phyloP scores from a whole-genome alignment of 495 filamentous ascomycete species.

The Annulohypoxylon maeteangense region DNA sequence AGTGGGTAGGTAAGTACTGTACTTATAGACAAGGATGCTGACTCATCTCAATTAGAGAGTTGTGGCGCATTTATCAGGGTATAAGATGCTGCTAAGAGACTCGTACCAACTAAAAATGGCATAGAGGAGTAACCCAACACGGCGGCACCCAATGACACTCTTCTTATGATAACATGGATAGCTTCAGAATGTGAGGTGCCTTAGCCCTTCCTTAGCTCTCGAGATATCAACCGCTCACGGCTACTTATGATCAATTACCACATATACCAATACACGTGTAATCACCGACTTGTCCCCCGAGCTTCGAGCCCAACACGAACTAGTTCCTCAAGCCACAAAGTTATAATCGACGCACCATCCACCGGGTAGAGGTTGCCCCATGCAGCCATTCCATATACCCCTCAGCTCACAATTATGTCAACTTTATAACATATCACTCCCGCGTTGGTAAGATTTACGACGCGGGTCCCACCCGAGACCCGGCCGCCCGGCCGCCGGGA shows the following conservation, averaged over 20 bases:
- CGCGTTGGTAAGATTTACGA: slow-evolving; percentile 16
- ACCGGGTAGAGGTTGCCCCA: background rate
- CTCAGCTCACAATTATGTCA: slow-evolving; percentile 2
- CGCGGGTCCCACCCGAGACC: slow-evolving; percentile 13
- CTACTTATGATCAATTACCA: slow-evolving; percentile 9
- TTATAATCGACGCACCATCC: background rate
- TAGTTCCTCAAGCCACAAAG: slow-evolving; percentile 11
- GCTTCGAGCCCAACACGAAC: background rate
- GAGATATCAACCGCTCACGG: slow-evolving; percentile 22
- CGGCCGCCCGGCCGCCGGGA: slow-evolving; percentile 15
- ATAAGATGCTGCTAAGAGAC: background rate
- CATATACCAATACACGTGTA: slow-evolving; percentile 26
- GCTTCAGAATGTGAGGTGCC: slow-evolving; percentile 9
- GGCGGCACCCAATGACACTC: slow-evolving; percentile 28
- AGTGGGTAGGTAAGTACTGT: slow-evolving; percentile 21
- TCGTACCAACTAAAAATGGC: slow-evolving; percentile 13
- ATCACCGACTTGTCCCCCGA: background rate
- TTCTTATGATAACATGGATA: slow-evolving; percentile 12
- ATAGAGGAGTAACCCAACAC: slow-evolving; percentile 27
- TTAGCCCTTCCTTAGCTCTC: slow-evolving; percentile 6
- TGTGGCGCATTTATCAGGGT: background rate
- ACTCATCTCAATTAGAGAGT: background rate
- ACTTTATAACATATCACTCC: slow-evolving; percentile 8
- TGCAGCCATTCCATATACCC: background rate
- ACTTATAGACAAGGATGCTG: slow-evolving; percentile 12